phyloP scores from a whole-genome alignment of 176 grass and related monocot genomes.

The Leersia perrieri region DNA sequence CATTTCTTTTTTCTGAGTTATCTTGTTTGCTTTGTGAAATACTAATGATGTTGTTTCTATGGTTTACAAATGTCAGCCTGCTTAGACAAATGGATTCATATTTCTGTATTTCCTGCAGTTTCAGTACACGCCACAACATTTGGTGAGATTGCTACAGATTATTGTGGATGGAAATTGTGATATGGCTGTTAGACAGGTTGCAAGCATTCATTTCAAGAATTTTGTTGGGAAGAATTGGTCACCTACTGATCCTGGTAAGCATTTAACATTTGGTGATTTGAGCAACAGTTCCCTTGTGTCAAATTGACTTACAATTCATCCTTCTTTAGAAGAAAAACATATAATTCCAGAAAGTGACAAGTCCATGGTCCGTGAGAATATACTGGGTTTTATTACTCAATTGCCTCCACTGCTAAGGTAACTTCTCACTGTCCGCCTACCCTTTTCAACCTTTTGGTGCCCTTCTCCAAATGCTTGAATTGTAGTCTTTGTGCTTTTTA shows the following conservation, averaged over 20 bases:
- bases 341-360: conserved; percentile 79
- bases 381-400: conserved; percentile 79
- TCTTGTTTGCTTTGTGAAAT: neutral
- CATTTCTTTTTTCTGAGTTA: neutral
- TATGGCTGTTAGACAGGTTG: conserved; percentile 79
- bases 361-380: conserved; percentile 68
- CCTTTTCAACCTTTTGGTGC: neutral
- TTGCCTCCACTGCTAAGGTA: conserved; percentile 85
- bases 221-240: conserved; percentile 85
- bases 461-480: neutral
- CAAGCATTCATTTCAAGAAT: conserved; percentile 97
- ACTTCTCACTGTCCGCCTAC: neutral
- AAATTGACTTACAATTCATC: neutral
- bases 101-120: conserved; percentile 56
- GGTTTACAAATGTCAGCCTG: neutral
- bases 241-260: conserved; percentile 61
- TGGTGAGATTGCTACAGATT: conserved; percentile 82
- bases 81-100: conserved; percentile 1
- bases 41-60: neutral
- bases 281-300: conserved; percentile 1
- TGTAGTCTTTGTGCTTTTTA: neutral
- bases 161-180: conserved; percentile 79
- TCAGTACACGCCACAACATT: conserved; percentile 69
- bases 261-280: no score
- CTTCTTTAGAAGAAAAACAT: conserved; percentile 51